Percentiles rank a stretch among this genome's conserved stretches.
Conservation (phyloP, 2,329 filamentous ascomycete genomes). For the Rosellinia necatrix region DNA sequence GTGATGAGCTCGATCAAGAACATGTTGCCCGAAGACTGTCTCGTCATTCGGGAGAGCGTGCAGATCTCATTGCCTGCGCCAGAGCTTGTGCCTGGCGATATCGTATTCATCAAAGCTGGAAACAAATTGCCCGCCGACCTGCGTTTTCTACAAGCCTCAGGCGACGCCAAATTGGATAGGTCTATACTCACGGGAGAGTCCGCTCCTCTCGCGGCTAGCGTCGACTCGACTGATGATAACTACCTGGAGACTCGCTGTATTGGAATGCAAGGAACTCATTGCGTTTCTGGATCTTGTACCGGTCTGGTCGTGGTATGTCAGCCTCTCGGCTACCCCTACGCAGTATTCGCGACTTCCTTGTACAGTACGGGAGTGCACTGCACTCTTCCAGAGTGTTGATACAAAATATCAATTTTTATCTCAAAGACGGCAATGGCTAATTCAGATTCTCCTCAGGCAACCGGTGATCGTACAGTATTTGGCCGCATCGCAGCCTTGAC, state of each 20-base stretch:
- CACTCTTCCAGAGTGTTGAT: background rate
- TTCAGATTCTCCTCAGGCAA: constrained; percentile 48
- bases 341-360: background rate
- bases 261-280: constrained; percentile 79
- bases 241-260: constrained; percentile 79
- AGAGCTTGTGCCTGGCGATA: constrained; percentile 73
- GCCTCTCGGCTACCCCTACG: background rate
- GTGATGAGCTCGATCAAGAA: constrained; percentile 81
- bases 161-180: constrained; percentile 73
- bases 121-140: constrained; percentile 77
- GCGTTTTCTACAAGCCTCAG: constrained; percentile 69
- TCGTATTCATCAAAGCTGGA: constrained; percentile 70
- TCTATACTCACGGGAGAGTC: constrained; percentile 71
- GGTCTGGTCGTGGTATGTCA: constrained; percentile 63
- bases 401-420: too few species aligned
- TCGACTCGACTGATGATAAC: constrained; percentile 71
- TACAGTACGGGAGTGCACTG: background rate
- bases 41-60: constrained; percentile 64
- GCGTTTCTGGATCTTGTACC: constrained; percentile 68
- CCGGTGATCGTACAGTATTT: constrained; percentile 75
- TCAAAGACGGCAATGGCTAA: background rate
- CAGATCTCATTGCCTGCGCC: constrained; percentile 54
- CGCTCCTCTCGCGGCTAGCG: constrained; percentile 63
- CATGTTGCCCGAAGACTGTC: constrained; percentile 77
- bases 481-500: constrained; percentile 76